phyloP scores from a whole-genome alignment of 176 grass and related monocot genomes.

The Oryza nivara region DNA sequence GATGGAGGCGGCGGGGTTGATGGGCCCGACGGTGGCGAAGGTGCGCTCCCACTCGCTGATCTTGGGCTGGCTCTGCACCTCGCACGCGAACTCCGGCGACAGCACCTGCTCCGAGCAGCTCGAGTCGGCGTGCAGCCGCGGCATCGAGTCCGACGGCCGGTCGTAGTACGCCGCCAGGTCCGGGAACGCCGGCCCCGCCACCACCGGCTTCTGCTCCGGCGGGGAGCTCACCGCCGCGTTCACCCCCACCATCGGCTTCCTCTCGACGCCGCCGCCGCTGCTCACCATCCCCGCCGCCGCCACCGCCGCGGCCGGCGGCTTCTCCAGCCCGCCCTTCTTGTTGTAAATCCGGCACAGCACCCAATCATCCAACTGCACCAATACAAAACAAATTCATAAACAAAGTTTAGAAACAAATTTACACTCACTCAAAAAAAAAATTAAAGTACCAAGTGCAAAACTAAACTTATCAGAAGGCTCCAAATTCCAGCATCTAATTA shows the following conservation, averaged over 20 bases:
- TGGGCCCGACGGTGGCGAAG: conserved; percentile 49
- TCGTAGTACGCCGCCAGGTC: conserved; percentile 77
- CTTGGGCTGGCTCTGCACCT: conserved; percentile 97
- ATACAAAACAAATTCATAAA: background rate
- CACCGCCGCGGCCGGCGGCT: conserved; percentile 11
- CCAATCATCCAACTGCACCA: conserved; percentile 86
- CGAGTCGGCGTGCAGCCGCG: conserved; percentile 89
- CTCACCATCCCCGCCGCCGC: background rate
- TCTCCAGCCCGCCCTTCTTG: conserved; percentile 76
- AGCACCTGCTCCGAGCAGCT: conserved; percentile 94
- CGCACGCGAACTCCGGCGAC: conserved; percentile 66
- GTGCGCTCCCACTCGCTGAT: conserved; percentile 89
- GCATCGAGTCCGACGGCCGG: conserved; percentile 83
- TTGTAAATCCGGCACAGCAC: conserved; percentile 97
- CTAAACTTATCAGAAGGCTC: background rate
- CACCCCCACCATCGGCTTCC: conserved; percentile 40
- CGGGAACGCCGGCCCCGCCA: conserved; percentile 24
- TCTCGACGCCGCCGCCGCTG: background rate
- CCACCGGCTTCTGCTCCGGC: conserved; percentile 65
- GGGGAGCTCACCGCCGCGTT: conserved; percentile 40
- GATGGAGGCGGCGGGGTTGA: conserved; percentile 46
- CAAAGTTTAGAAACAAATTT: background rate
- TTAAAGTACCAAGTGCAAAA: background rate
- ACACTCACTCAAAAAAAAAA: background rate
- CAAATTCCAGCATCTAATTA: background rate